phyloP scores from a whole-genome alignment of 2,329 filamentous ascomycete species.

The Fusarium armeniacum region DNA sequence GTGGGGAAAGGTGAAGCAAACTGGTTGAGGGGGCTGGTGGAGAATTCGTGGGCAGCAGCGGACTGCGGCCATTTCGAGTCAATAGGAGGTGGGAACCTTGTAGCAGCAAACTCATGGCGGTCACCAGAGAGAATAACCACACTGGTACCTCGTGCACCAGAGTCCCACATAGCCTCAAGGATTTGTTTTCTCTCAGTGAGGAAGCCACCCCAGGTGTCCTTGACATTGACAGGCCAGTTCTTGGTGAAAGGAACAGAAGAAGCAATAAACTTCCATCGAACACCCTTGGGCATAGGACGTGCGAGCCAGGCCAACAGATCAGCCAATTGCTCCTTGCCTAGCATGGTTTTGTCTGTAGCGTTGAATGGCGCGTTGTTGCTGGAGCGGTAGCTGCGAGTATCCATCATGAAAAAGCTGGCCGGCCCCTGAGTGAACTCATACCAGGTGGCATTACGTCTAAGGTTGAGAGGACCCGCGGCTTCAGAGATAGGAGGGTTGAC shows the following conservation, averaged over 20 bases:
- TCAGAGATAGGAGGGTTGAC: slow-evolving; percentile 83
- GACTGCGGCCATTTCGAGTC: slow-evolving; percentile 73
- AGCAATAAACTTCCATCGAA: slow-evolving; percentile 94
- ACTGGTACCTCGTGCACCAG: slow-evolving; percentile 79
- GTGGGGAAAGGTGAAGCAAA: slow-evolving; percentile 90
- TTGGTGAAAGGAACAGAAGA: slow-evolving; percentile 96
- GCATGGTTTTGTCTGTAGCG: slow-evolving; percentile 83
- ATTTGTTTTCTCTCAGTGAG: slow-evolving; percentile 82
- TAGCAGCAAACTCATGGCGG: slow-evolving; percentile 96
- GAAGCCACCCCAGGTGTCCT: slow-evolving; percentile 96
- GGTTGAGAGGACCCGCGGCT: slow-evolving; percentile 59
- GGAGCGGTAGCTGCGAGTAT: slow-evolving; percentile 89
- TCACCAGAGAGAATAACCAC: slow-evolving; percentile 91
- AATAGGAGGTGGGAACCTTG: slow-evolving; percentile 76
- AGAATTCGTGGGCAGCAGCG: slow-evolving; percentile 88
- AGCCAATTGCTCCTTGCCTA: slow-evolving; percentile 81
- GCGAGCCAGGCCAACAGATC: slow-evolving; percentile 84
- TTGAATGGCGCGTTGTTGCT: slow-evolving; percentile 72
- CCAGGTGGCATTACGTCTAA: slow-evolving; percentile 76
- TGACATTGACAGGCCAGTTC: slow-evolving; percentile 91
- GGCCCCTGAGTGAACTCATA: slow-evolving; percentile 92
- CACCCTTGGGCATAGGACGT: slow-evolving; percentile 78
- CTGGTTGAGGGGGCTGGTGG: slow-evolving; percentile 90
- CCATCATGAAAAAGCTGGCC: slow-evolving; percentile 93
- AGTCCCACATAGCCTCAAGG: slow-evolving; percentile 93